Evolutionary conservation across 2,329 filamentous ascomycete species (phyloP).

Genomic region (Fusarium drepaniforme): DNA sequence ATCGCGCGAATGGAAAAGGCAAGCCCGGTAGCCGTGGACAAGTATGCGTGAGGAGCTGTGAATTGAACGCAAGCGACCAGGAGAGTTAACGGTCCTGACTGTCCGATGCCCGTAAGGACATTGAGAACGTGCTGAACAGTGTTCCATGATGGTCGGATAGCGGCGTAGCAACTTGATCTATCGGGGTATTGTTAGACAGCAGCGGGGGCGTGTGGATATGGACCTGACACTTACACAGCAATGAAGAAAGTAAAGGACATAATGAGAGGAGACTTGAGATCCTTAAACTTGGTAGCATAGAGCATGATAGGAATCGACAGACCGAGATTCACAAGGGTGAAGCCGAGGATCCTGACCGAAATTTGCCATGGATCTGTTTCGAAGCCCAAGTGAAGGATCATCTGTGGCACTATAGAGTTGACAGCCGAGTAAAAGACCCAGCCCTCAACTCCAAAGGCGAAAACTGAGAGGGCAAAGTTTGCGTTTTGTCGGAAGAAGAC

Average conservation of each 20-base stretch:
- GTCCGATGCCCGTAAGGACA: conserved; percentile 11
- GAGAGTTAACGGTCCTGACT: conserved; percentile 7
- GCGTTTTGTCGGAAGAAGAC: conserved; percentile 15
- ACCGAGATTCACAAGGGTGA: conserved; percentile 9
- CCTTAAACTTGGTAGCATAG: conserved; percentile 9
- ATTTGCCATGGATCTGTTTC: conserved; percentile 11
- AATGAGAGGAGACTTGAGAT: conserved; percentile 14
- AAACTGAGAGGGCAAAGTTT: conserved; percentile 13
- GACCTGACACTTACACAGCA: neutral
- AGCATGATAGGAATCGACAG: conserved; percentile 16
- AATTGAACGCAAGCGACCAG: conserved; percentile 14
- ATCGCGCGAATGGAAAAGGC: conserved; percentile 11
- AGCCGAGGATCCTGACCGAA: conserved; percentile 11
- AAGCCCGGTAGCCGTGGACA: conserved; percentile 8
- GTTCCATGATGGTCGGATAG: conserved; percentile 14
- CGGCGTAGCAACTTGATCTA: conserved; percentile 11
- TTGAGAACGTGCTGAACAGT: conserved; percentile 6
- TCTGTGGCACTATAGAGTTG: conserved; percentile 11
- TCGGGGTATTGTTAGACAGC: neutral
- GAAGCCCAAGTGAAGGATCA: conserved; percentile 12
- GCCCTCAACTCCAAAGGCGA: conserved; percentile 12
- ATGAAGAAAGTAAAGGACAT: conserved; percentile 12
- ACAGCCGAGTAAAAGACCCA: conserved; percentile 15
- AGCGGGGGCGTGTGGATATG: neutral
- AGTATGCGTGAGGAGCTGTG: conserved; percentile 6